Base-by-base conservation (phyloP, 305 asterid species). In the Ilex paraguariensis region DNA sequence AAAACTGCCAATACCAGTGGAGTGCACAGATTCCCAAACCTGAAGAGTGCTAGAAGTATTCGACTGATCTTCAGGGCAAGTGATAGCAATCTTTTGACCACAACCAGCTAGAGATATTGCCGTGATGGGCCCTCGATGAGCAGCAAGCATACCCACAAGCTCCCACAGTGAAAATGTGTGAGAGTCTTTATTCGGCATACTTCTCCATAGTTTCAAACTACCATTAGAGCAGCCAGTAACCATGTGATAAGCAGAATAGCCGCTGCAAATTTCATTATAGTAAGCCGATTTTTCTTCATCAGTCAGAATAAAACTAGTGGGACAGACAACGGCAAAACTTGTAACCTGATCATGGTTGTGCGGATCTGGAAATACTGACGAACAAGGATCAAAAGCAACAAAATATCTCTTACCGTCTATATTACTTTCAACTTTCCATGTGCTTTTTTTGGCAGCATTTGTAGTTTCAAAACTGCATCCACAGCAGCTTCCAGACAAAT, bases 21-120 rank as follows among this genome's bases (percentile, higher is more conserved):
- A 67, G 61, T 74, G 78, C 81, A 77, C 79, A 77, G 89, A 81
- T 72, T 86, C 97, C 99, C 97, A 93, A 74, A 93, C 79, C 72
- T 73, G 71, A 67, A 88, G 73, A 61, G 71, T 67, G 64, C 74
- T 70, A 64, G 81, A 66, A 77, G 65, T 53, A 73, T 63, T 72
- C 21, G 70, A 74, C 61, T 60, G 54, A 72, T 59, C 82, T 28
- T 68, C 70, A 71, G 54, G 54, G 31, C 87, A 82, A 59, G 77
- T 74, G 32, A 90, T 74, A 60, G 94, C 96, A 77, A 93, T 75
- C 81, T 83, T 90, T 74, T 73, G 77, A 69, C 91, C 86, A 78
- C 88, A 90, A 62, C 79, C 70, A 71, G 95, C 85, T 58, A 84
- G 73, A 67, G 92, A 76, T 71, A 87, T 66, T 59, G 74, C 79